Evolutionary conservation across 768 basidiomycete genomes (phyloP).

Genomic region (Multifurca ochricompacta): DNA sequence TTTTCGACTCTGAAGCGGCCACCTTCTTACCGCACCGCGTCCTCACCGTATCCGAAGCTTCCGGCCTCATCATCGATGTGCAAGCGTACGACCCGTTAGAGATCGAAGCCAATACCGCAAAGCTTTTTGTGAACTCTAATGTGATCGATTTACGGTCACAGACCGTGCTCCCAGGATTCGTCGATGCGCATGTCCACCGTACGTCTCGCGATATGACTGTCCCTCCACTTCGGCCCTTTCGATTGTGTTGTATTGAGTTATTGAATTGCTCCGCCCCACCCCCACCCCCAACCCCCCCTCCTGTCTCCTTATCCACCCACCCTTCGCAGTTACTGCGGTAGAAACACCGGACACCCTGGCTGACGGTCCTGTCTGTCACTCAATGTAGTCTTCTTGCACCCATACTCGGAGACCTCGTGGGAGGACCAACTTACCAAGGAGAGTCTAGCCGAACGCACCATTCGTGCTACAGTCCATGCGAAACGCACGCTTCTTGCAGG

Average conservation of each 20-base stretch:
- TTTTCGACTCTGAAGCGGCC: constrained; percentile 43
- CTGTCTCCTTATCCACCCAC: too few relatives aligned
- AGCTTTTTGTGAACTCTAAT: constrained; percentile 23
- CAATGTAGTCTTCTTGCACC: constrained; percentile 49
- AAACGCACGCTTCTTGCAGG: constrained; percentile 50
- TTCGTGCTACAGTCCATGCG: constrained; percentile 56
- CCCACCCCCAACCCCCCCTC: background rate
- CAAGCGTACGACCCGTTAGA: constrained; percentile 14
- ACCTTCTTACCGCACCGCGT: constrained; percentile 37
- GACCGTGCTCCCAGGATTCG: constrained; percentile 50
- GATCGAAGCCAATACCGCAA: background rate
- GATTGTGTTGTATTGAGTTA: background rate
- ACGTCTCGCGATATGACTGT: constrained; percentile 22
- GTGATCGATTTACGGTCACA: constrained; percentile 38
- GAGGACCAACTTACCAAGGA: constrained; percentile 54
- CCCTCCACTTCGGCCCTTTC: background rate
- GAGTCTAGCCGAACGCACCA: constrained; percentile 46
- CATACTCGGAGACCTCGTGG: constrained; percentile 55
- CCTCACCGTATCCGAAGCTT: constrained; percentile 39
- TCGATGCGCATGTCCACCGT: constrained; percentile 52
- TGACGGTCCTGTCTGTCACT: background rate
- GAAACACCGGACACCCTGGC: background rate
- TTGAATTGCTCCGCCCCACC: background rate
- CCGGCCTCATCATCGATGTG: constrained; percentile 45
- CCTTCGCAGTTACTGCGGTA: too few relatives aligned